Percentiles rank a stretch among this genome's conserved stretches.
These are phyloP conservation scores for Thermoascus crustaceus DNA, from an alignment of 2,329 filamentous ascomycete species.

Conservation along the genomic window DNA sequence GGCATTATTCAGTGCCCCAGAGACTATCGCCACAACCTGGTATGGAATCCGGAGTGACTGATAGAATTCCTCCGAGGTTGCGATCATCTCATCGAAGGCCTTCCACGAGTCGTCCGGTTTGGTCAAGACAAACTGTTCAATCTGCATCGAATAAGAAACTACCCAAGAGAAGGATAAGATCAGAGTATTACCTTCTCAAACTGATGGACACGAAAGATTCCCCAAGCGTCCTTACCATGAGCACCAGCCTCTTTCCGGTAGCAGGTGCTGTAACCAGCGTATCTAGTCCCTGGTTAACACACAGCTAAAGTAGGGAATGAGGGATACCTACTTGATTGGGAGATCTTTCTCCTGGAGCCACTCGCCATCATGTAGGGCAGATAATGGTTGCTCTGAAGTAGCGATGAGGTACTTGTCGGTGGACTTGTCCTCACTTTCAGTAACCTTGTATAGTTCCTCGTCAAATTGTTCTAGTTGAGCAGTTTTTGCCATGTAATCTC, in stretches of 20 bases:
- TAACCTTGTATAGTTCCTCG: constrained; percentile 95
- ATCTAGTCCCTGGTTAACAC: constrained; percentile 30
- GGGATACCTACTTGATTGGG: constrained; percentile 64
- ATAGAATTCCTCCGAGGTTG: constrained; percentile 88
- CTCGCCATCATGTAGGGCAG: constrained; percentile 84
- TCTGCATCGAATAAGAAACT: constrained; percentile 30
- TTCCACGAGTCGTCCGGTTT: constrained; percentile 90
- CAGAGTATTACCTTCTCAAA: constrained; percentile 67
- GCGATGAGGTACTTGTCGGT: constrained; percentile 80
- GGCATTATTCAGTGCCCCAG: constrained; percentile 87
- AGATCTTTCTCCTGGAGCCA: constrained; percentile 81
- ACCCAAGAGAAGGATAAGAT: background rate
- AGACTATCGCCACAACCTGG: constrained; percentile 87
- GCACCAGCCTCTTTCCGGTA: constrained; percentile 93
- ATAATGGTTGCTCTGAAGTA: constrained; percentile 91
- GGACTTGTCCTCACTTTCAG: constrained; percentile 70
- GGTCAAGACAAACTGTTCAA: constrained; percentile 71
- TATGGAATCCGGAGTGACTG: constrained; percentile 82
- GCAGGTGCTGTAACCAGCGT: constrained; percentile 86
- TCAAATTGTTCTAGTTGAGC: constrained; percentile 96
- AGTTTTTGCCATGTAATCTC: constrained; percentile 95
- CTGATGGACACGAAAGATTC: constrained; percentile 95
- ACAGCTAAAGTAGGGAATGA: background rate
- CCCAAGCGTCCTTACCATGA: constrained; percentile 91
- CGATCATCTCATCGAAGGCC: constrained; percentile 88